Conservation (phyloP, 805 yeast species). For the Wickerhamomyces canadensis region DNA sequence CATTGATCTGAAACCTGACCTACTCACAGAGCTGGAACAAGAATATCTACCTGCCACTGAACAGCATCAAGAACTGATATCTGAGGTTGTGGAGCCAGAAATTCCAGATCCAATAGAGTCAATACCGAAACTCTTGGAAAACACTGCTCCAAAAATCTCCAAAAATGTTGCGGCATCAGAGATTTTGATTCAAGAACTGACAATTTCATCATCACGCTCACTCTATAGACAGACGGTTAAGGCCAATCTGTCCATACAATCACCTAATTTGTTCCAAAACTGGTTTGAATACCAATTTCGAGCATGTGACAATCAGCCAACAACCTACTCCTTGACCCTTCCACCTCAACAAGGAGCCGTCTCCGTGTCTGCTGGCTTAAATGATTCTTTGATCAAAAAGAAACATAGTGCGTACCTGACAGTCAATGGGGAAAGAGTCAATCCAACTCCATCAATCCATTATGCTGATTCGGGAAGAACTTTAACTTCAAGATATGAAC, state of each 20-base stretch:
- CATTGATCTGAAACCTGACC: too few relatives aligned
- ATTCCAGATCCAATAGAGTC: slow-evolving; percentile 2
- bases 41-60: background rate
- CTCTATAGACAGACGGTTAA: slow-evolving; percentile 24
- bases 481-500: slow-evolving; percentile 34
- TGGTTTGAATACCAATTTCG: slow-evolving; percentile 33
- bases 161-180: slow-evolving; percentile 10
- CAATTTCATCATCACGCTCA: slow-evolving; percentile 26
- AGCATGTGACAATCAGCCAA: slow-evolving; percentile 30
- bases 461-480: slow-evolving; percentile 27
- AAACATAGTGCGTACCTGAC: slow-evolving; percentile 33
- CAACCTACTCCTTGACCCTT: slow-evolving; percentile 38
- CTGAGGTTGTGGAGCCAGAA: slow-evolving; percentile 4
- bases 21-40: background rate
- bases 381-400: slow-evolving; percentile 33
- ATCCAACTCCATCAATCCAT: slow-evolving; percentile 38
- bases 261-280: slow-evolving; percentile 23
- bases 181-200: slow-evolving; percentile 24
- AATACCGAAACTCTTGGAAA: background rate
- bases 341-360: slow-evolving; percentile 44
- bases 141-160: background rate
- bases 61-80: too few relatives aligned
- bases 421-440: slow-evolving; percentile 40
- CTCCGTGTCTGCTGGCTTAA: slow-evolving; percentile 37
- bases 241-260: slow-evolving; percentile 10